phyloP scores from a whole-genome alignment of 805 yeast species.

The Starmerella floris region DNA sequence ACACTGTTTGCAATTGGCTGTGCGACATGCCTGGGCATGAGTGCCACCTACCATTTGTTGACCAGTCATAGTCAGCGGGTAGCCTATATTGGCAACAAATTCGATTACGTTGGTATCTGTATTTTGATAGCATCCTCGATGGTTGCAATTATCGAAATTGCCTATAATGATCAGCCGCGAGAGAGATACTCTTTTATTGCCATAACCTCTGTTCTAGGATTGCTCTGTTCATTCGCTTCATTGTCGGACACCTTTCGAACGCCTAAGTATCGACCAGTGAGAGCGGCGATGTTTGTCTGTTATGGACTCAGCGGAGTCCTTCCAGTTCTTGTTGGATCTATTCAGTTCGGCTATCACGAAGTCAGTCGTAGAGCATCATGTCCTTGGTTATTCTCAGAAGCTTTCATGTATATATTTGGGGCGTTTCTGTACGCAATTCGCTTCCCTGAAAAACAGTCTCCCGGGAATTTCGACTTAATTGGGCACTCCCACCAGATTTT shows the following conservation, averaged over 20 bases:
- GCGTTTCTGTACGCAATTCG: conserved; percentile 68
- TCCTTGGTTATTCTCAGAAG: conserved; percentile 55
- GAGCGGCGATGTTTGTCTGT: conserved; percentile 65
- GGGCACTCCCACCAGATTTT: conserved; percentile 83
- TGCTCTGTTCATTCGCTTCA: conserved; percentile 48
- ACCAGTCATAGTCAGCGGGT: conserved; percentile 52
- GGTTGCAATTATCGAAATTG: conserved; percentile 38
- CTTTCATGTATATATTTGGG: conserved; percentile 60
- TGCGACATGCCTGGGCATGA: conserved; percentile 44
- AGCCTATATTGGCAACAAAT: conserved; percentile 46
- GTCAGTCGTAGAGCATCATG: conserved; percentile 42
- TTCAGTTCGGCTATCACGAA: conserved; percentile 36
- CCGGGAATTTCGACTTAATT: conserved; percentile 52
- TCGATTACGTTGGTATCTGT: conserved; percentile 67
- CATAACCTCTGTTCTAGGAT: conserved; percentile 44
- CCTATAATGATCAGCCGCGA: conserved; percentile 30
- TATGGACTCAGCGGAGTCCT: conserved; percentile 70
- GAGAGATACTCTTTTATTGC: conserved; percentile 26
- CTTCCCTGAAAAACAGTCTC: conserved; percentile 56
- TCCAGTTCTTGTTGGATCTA: conserved; percentile 48
- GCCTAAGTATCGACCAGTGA: conserved; percentile 55
- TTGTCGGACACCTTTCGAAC: conserved; percentile 54
- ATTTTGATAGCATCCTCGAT: conserved; percentile 52
- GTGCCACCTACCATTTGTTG: conserved; percentile 53
- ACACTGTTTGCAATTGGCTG: conserved; percentile 45